Conservation (phyloP, 1,284 basidiomycete species). For the Boletus putidus region DNA sequence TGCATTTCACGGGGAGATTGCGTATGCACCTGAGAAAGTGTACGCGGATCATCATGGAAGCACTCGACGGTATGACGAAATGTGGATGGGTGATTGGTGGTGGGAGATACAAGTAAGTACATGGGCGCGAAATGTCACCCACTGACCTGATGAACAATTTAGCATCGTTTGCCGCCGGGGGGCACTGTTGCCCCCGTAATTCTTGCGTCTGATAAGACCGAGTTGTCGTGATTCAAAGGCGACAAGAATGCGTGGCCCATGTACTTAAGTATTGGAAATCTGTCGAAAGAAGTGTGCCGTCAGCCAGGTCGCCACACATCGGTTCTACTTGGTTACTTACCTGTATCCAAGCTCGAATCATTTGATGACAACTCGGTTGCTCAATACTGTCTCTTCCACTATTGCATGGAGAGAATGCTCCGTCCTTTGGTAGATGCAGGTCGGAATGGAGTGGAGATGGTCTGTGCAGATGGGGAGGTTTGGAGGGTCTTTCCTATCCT, state of each 20-base stretch:
- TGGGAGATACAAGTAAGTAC: constrained; percentile 33
- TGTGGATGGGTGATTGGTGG: constrained; percentile 38
- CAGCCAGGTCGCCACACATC: constrained; percentile 9
- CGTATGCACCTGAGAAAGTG: constrained; percentile 23
- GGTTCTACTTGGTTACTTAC: constrained; percentile 29
- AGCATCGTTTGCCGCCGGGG: too few relatives aligned
- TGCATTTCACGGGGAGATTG: constrained; percentile 11
- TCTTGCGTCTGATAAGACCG: too few relatives aligned
- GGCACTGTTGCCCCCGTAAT: too few relatives aligned
- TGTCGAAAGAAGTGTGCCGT: constrained; percentile 13
- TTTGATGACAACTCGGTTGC: constrained; percentile 1
- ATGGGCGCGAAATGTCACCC: too few relatives aligned
- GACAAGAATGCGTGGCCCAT: too few relatives aligned
- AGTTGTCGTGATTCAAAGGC: too few relatives aligned
- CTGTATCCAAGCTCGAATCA: constrained; percentile 12
- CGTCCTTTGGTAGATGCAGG: background rate
- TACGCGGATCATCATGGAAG: constrained; percentile 13
- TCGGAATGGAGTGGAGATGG: background rate
- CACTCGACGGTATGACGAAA: constrained; percentile 23
- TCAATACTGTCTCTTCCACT: constrained; percentile 28
- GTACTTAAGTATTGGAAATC: constrained; percentile 15
- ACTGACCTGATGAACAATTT: too few relatives aligned
- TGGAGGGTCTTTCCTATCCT: constrained; percentile 17
- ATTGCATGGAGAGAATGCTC: constrained; percentile 23
- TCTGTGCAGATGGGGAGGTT: constrained; percentile 21